Conservation (phyloP, 208 protist genomes). For the Trichomonas tenax region DNA sequence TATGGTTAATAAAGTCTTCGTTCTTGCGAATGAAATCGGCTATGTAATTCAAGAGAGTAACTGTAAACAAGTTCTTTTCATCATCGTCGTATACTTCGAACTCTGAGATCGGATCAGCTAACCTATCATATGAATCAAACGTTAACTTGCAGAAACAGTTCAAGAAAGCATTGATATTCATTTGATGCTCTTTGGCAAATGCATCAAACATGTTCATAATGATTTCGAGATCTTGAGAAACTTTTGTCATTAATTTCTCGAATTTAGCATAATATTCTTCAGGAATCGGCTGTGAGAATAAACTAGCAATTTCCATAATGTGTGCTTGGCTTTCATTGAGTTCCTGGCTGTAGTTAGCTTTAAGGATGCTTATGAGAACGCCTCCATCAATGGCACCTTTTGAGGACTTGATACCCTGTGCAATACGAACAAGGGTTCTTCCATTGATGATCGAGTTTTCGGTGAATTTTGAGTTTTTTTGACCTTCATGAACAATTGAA, state of each 20-base stretch:
- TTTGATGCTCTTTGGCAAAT: background rate
- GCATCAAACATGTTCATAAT: background rate
- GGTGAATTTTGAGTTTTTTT: background rate
- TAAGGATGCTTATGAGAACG: background rate
- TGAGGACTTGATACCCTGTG: background rate
- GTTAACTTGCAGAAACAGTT: background rate
- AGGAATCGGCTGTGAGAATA: background rate
- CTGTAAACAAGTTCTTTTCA: background rate
- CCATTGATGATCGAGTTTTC: background rate
- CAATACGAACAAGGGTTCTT: background rate
- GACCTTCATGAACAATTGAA: background rate
- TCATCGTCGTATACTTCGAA: background rate
- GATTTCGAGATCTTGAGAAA: background rate
- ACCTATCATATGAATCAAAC: background rate
- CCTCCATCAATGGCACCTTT: background rate
- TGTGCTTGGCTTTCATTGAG: background rate
- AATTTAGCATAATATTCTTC: background rate
- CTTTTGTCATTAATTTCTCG: background rate
- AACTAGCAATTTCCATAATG: background rate
- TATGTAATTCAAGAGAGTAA: background rate
- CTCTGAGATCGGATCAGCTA: background rate
- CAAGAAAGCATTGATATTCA: background rate
- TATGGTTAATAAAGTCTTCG: background rate
- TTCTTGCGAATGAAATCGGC: background rate
- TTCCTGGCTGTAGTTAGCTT: background rate